phyloP scores from a whole-genome alignment of 1,284 basidiomycete genomes.

The Boletus smithii region DNA sequence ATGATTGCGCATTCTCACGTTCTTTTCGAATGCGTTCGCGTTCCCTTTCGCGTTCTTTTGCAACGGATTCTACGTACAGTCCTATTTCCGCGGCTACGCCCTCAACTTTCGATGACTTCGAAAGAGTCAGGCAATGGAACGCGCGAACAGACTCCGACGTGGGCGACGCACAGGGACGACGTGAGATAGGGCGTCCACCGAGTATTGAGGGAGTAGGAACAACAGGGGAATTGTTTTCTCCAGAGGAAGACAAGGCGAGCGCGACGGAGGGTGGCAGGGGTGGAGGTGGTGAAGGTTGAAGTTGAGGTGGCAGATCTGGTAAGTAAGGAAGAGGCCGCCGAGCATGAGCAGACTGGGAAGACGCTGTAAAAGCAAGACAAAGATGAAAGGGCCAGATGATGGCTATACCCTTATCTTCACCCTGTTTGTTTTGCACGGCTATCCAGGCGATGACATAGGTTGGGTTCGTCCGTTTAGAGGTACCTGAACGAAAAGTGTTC shows the following conservation, averaged over 20 bases:
- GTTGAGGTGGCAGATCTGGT: conserved; percentile 60
- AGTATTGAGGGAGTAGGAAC: conserved; percentile 15
- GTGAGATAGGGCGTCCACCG: conserved; percentile 18
- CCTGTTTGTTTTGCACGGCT: conserved; percentile 67
- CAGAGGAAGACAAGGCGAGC: conserved; percentile 15
- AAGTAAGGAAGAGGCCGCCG: conserved; percentile 51
- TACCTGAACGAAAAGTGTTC: conserved; percentile 12
- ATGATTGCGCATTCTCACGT: conserved; percentile 48
- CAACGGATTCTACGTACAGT: conserved; percentile 66
- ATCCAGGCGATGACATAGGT: conserved; percentile 70
- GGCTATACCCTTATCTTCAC: conserved; percentile 72
- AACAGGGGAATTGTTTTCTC: conserved; percentile 2
- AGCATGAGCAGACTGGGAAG: conserved; percentile 37
- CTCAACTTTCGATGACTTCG: conserved; percentile 28
- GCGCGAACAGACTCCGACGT: conserved; percentile 26
- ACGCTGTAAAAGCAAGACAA: conserved; percentile 49
- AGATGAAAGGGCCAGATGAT: conserved; percentile 66
- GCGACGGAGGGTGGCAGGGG: conserved; percentile 23
- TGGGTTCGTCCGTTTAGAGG: conserved; percentile 21
- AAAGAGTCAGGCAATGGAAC: conserved; percentile 25
- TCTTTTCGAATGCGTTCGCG: conserved; percentile 66
- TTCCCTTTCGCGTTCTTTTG: conserved; percentile 67
- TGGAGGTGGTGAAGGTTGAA: conserved; percentile 57
- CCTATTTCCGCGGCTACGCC: conserved; percentile 56
- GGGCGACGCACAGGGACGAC: conserved; percentile 21